Evolutionary conservation across 2,329 filamentous ascomycete genomes (phyloP).

Genomic region (Corynespora cassiicola): DNA sequence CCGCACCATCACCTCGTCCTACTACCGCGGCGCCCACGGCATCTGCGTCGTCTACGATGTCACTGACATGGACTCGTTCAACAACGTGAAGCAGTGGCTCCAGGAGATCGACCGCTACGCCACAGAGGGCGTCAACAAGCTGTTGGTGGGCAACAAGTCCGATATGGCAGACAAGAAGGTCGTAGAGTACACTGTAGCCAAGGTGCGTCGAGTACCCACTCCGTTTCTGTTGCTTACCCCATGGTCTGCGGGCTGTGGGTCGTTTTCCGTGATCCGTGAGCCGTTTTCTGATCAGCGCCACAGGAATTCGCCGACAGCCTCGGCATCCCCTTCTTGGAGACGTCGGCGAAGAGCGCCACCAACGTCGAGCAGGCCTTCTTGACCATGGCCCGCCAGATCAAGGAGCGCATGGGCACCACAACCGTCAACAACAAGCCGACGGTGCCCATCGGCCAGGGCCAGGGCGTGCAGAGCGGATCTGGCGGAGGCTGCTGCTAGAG

Average conservation of each 20-base stretch:
- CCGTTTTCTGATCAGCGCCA: too few relatives aligned
- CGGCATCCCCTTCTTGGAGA: conserved; percentile 97
- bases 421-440: conserved; percentile 98
- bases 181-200: conserved; percentile 92
- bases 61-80: conserved; percentile 93
- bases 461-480: conserved; percentile 87
- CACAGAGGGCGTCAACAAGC: conserved; percentile 99
- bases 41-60: conserved; percentile 98
- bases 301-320: conserved; percentile 94
- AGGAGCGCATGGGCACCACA: conserved; percentile 99
- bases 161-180: conserved; percentile 99
- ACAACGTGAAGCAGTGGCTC: too few relatives aligned
- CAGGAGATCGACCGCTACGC: conserved; percentile 60
- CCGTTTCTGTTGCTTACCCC: too few relatives aligned
- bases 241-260: too few relatives aligned
- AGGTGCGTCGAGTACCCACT: too few relatives aligned
- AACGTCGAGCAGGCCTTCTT: conserved; percentile 99
- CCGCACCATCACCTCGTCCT: conserved; percentile 97
- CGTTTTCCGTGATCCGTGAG: too few relatives aligned
- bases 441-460: conserved; percentile 92
- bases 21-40: conserved; percentile 98
- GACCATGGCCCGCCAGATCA: conserved; percentile 93
- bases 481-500: conserved; percentile 89
- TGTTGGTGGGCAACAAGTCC: conserved; percentile 99
- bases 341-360: conserved; percentile 98